A percentile compares a stretch with the other conserved stretches of the same genome.
Conservation (phyloP, 2,329 filamentous ascomycete species). For the Volutella citrinella region DNA sequence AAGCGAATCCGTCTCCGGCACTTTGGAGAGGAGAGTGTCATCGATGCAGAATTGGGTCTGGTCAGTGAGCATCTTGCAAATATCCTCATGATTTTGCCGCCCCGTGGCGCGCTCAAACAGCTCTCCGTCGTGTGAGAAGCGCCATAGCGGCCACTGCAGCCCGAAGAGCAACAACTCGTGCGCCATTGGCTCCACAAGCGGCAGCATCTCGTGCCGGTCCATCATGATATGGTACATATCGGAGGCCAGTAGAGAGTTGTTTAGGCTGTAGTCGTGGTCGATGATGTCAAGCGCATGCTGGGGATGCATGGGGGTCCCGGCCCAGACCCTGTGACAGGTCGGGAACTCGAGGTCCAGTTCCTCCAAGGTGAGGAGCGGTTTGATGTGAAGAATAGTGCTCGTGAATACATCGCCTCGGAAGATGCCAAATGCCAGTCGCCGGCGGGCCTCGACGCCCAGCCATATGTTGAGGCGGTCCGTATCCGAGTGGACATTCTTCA, state of each 20-base stretch:
- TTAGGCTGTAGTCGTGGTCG: background rate
- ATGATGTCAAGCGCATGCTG: no score
- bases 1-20: no score
- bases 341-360: background rate
- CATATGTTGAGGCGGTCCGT: background rate
- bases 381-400: background rate
- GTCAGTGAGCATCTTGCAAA: no score
- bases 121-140: no score
- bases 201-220: background rate
- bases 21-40: no score
- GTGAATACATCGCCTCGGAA: background rate
- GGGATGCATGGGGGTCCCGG: background rate
- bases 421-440: background rate
- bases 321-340: background rate
- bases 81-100: no score
- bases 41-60: no score
- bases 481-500: no score
- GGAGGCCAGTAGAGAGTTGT: background rate
- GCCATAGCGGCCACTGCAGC: no score
- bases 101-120: no score
- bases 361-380: background rate
- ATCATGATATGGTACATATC: background rate
- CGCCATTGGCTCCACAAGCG: background rate
- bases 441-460: background rate
- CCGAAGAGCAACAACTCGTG: no score